These are phyloP conservation scores for Geranium brycei DNA, from an alignment of 345 rosid genomes.

Conservation along the genomic window DNA sequence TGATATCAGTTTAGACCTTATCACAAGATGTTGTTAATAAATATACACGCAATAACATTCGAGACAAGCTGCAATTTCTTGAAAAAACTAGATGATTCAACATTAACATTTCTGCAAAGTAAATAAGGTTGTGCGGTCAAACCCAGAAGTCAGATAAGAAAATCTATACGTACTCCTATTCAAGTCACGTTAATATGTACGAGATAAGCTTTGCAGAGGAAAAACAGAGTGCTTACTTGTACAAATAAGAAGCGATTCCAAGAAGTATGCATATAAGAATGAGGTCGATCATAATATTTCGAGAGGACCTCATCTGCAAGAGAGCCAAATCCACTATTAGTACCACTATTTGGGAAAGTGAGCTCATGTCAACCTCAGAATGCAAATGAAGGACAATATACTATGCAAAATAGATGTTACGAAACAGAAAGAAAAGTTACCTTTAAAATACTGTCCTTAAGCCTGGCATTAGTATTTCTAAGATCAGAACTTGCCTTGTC, in stretches of 20 bases:
- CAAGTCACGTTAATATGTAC: too few relatives aligned
- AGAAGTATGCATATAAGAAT: conserved; percentile 53
- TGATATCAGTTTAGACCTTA: too few relatives aligned
- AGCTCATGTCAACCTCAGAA: background rate
- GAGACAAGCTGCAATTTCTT: too few relatives aligned
- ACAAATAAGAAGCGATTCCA: conserved; percentile 58
- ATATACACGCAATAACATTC: too few relatives aligned
- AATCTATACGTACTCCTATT: too few relatives aligned
- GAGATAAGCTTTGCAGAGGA: background rate
- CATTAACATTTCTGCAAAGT: too few relatives aligned
- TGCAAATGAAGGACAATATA: background rate
- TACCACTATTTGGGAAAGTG: background rate
- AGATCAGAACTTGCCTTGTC: conserved; percentile 58
- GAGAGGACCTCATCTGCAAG: conserved; percentile 56
- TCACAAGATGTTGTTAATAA: too few relatives aligned
- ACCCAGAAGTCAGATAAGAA: too few relatives aligned
- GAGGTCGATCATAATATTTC: conserved; percentile 74
- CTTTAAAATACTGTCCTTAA: conserved; percentile 55
- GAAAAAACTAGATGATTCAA: too few relatives aligned
- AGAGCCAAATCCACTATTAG: conserved; percentile 1
- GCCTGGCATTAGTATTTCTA: conserved; percentile 57
- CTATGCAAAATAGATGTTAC: conserved; percentile 1
- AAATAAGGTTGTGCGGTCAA: too few relatives aligned
- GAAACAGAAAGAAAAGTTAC: conserved; percentile 18
- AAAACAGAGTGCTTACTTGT: conserved; percentile 38